Base-by-base conservation (phyloP, 768 basidiomycete genomes). In the Termitomyces sp. region DNA sequence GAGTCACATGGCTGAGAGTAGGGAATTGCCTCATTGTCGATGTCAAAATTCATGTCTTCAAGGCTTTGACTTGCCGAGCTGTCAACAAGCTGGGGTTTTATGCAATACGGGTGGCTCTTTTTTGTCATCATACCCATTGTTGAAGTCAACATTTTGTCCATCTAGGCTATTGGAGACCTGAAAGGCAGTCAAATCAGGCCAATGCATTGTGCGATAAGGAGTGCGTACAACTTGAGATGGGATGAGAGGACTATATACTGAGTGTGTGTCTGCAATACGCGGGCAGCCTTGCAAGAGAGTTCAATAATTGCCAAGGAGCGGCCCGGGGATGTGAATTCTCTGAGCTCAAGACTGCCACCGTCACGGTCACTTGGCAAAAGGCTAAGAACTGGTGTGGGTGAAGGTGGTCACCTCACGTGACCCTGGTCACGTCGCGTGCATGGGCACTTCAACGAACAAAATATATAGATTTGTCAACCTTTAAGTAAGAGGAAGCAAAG, bases 31-130 rank as follows among this genome's bases (percentile, higher is more conserved):
- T 62, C 60, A 28, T 55, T 48, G 31, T 62, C 60, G 9, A 58
- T 41, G 26, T 62, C 60, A 15, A 62, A 42, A 33, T 62, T 54
- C 60, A 62, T 62, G 28, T 55, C 48, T 6, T 37, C 42, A 8
- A 46, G 42, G 16, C 22, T 33, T 42, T 37, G 24, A 42, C 29
- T 50, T 2, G 56, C 9, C 20, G 20, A 41, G 31, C 22, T 8
- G 34, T 29, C 39, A 51, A 29, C 39, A 6, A 39, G 39, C 36
- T 55, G 57, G n/a, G 60, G 15, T 37, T 58, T 58, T 58, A 52
- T 58, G 56, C 24, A 45, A 46, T 24, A 15, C 31, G 42, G 47
- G 57, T 62, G 57, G 54, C 57, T 33, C 49, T 56, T 51, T 41
- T 53, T 52, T 53, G 52, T 22, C 44, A 46, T 39, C 52, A 36